Evolutionary conservation across 1,284 basidiomycete species (phyloP).

Genomic region (Tausonia pullulans): DNA sequence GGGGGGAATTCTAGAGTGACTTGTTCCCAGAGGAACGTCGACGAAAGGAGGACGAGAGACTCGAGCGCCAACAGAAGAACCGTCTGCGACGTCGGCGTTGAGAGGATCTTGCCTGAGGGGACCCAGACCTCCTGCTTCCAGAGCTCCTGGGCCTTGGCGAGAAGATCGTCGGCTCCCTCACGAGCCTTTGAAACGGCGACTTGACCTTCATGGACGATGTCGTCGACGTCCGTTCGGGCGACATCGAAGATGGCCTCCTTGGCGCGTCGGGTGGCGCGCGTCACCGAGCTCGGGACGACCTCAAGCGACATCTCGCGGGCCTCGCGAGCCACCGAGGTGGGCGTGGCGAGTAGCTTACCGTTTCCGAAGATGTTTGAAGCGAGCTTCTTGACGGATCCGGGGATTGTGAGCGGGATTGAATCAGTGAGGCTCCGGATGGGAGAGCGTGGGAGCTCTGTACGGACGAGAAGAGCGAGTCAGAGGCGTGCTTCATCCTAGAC

Average conservation of each 20-base stretch:
- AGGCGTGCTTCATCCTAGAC: no score
- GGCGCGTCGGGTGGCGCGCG: background rate
- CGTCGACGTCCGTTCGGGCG: background rate
- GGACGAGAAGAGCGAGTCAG: no score
- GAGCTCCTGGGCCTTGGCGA: background rate
- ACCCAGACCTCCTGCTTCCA: background rate
- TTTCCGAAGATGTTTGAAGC: background rate
- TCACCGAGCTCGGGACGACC: background rate
- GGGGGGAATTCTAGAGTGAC: background rate
- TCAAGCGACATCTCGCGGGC: background rate
- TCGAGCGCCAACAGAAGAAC: constrained; percentile 3
- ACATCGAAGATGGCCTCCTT: background rate
- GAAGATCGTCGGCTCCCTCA: background rate
- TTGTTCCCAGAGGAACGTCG: background rate
- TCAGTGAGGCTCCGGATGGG: constrained; percentile 3
- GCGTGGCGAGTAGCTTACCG: background rate
- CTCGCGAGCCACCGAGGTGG: background rate
- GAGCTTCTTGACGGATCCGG: constrained; percentile 3
- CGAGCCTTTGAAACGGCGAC: background rate
- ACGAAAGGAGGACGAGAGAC: background rate
- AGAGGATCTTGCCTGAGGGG: background rate
- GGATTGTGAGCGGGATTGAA: background rate
- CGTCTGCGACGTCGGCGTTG: background rate
- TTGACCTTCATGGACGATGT: background rate
- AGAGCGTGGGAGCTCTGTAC: background rate